Percentiles rank a stretch among this genome's conserved stretches.
phyloP scores from a whole-genome alignment of 139 green algal genomes.

The Mychonastes homosphaera region DNA sequence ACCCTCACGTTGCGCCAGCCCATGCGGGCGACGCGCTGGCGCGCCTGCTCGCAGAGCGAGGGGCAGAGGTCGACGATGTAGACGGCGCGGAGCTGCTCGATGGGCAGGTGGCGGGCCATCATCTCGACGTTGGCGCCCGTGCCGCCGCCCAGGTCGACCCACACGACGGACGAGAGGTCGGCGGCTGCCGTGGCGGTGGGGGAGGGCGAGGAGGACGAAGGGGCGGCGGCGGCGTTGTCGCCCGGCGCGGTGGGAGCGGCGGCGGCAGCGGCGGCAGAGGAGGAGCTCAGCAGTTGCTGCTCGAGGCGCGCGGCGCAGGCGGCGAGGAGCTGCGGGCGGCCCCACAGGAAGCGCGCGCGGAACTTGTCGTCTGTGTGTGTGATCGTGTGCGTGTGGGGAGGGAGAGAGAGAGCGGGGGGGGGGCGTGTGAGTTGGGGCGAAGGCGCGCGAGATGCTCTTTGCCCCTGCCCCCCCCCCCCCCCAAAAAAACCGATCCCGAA shows the following conservation, averaged over 20 bases:
- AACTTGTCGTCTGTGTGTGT: conserved; percentile 95
- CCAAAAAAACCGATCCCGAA: not conserved
- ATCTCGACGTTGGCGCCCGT: conserved; percentile 71
- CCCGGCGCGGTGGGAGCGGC: no score
- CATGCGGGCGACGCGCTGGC: conserved; percentile 37
- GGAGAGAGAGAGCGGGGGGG: not conserved
- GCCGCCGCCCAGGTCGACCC: conserved; percentile 88
- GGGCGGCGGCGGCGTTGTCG: no score
- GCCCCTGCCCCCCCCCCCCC: not conserved
- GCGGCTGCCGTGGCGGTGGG: conserved; percentile 33
- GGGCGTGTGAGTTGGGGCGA: not conserved
- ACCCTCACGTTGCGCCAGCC: conserved; percentile 91
- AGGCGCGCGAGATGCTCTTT: not conserved
- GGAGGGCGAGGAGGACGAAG: no score
- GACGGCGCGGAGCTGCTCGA: conserved; percentile 82
- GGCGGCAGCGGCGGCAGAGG: no score
- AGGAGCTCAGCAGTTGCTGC: no score
- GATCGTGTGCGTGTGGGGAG: no score
- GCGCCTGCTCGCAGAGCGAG: conserved; percentile 67
- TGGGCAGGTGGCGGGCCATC: conserved; percentile 86
- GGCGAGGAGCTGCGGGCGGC: conserved; percentile 79
- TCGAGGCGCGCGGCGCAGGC: conserved; percentile 71
- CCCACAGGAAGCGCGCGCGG: conserved; percentile 86
- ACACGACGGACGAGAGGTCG: no score
- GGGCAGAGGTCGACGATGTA: conserved; percentile 94